Percentiles rank a stretch among this genome's conserved stretches.
phyloP scores from a whole-genome alignment of 306 rosid genomes.

The Citrullus mucosospermus region DNA sequence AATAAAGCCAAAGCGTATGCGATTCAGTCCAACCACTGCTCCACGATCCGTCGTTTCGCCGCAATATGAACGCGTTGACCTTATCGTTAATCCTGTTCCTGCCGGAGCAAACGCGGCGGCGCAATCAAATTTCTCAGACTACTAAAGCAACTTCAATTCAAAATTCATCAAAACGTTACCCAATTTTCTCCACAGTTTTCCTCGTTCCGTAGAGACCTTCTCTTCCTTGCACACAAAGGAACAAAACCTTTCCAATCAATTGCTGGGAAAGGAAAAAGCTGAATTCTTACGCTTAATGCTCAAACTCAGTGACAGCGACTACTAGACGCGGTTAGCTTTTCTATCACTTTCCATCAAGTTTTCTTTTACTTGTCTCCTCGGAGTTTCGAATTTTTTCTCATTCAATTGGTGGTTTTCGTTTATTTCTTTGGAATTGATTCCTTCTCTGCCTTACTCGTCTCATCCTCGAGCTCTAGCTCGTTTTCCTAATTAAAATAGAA shows the following conservation, averaged over 20 bases:
- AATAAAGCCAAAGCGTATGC: neutral
- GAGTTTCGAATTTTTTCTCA: neutral
- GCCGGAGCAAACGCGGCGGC: neutral
- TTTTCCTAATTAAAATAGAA: neutral
- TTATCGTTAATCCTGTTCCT: neutral
- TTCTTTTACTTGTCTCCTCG: neutral
- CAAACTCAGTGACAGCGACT: neutral
- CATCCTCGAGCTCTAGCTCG: neutral
- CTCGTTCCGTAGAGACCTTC: neutral
- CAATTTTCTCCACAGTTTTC: neutral
- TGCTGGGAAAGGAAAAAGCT: neutral
- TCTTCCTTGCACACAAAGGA: neutral
- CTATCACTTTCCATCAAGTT: neutral
- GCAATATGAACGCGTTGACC: constrained; percentile 4
- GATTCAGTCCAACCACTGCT: neutral
- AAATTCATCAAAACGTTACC: neutral
- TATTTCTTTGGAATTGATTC: neutral
- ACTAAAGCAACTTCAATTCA: neutral
- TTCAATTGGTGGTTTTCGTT: neutral
- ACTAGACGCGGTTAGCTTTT: neutral
- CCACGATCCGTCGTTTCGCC: neutral
- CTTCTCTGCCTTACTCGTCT: neutral
- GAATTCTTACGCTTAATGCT: neutral
- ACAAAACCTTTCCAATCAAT: neutral
- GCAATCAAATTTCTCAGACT: neutral